Evolutionary conservation across 75 land plant genomes (phyloP), one percentile per base, ranked within the genome.

Genomic region (Sequoiadendron giganteum): DNA sequence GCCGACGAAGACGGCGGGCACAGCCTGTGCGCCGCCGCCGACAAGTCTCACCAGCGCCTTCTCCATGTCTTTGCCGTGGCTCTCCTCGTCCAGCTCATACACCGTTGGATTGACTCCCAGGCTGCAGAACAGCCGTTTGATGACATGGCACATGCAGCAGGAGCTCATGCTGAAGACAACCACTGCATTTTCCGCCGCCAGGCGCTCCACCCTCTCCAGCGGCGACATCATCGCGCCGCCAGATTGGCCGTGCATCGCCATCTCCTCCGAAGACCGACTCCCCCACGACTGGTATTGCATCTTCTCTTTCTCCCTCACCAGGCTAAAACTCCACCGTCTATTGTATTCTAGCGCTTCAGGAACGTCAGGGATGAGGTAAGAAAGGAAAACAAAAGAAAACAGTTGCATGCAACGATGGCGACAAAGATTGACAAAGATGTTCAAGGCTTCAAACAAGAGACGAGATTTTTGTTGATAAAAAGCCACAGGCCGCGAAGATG

Each of bases 121-220:
- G 40, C 93, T 94, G 88, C 95, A 90, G 87, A 95, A 93, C 45
- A 95, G 90, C 34, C 94, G 89, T 89, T 95, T 95, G 72, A 93
- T 92, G 42, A 95, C 96, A 83, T 93, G 97, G 89, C 96, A 95
- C 96, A 95, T 94, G 90, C 97, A 95, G 92, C 97, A 95, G 40
- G 88, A 81, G 86, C 93, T 93, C 85, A 89, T 84, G 93, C 97
- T 95, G 90, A 95, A 95, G 7, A 95, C 89, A 85, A 95, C 96
- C 87, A 94, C 97, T 32, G 97, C 94, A 61, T 89, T 95, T 89
- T 92, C 94, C 9, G 94, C 58, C 85, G 91, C 96, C 86, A 95
- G 52, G 56, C 91, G 85, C 89, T 90, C 93, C 40, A 95, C 90
- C 75, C 92, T 42, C 88, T 92, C 92, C 89, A 91, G 58, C 86